Conservation (phyloP, 257 asterid genomes). For the Mitragyna speciosa region DNA sequence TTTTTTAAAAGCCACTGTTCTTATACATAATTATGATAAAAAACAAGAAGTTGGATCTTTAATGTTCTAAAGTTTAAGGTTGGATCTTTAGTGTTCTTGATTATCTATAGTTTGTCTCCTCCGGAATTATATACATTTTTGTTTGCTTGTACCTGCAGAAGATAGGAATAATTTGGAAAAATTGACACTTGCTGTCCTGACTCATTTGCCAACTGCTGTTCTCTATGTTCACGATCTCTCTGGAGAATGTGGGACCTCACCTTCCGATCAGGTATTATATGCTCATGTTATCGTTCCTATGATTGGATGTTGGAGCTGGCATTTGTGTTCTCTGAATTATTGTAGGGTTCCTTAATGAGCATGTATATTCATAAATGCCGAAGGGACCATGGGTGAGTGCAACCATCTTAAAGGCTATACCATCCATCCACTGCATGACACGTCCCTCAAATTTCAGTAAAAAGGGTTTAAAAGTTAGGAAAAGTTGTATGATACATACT, state of each 20-base stretch:
- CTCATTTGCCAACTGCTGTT: slow-evolving; percentile 96
- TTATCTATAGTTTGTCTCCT: background rate
- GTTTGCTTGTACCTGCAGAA: slow-evolving; percentile 56
- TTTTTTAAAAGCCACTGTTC: background rate
- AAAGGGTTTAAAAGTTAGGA: background rate
- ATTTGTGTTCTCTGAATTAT: background rate
- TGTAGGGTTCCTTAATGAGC: background rate
- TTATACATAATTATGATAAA: background rate
- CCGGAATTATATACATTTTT: slow-evolving; percentile 8
- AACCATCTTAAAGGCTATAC: background rate
- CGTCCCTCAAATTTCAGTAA: background rate
- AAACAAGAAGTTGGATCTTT: background rate
- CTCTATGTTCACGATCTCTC: slow-evolving; percentile 94
- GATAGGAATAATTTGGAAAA: slow-evolving; percentile 95
- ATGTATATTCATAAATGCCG: background rate
- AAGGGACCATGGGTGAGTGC: background rate
- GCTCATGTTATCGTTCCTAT: background rate
- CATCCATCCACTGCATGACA: background rate
- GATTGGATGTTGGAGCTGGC: background rate
- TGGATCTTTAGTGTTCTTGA: too few relatives aligned
- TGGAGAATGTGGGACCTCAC: slow-evolving; percentile 93
- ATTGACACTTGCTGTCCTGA: slow-evolving; percentile 91
- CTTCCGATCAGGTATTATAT: slow-evolving; percentile 83
- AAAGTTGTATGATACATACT: background rate
- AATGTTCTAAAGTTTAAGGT: background rate